Base-by-base conservation (phyloP, 805 yeast genomes). In the Sugiyamaella chiloensis region DNA sequence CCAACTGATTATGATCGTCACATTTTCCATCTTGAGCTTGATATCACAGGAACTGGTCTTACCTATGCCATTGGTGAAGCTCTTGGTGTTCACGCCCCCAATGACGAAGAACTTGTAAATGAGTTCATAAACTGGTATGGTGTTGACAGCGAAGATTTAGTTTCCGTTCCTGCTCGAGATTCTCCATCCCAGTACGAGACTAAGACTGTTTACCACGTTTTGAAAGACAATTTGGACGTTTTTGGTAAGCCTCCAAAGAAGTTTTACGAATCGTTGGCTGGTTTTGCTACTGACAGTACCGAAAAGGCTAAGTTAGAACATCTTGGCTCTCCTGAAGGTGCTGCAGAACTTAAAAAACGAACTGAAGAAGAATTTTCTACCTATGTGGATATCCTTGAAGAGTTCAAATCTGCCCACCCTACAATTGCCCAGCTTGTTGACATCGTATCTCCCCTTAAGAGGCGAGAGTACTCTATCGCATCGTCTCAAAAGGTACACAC, bases 401-500 rank as follows among this genome's bases (percentile, higher is more conserved):
- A 85, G 62, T 91, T 86, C 76, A 74, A 79, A 57, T 81, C 90
- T 49, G 96, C 91, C 20, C 81, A 83, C 66, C 97, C 97, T 21
- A 59, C 80, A 3, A 71, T 85, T 48, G 75, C 73, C 48, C 88
- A 86, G 20, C 75, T 91, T 58, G 79, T 84, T 29, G 76, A 76
- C 58, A 68, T 91, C 49, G 78, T 91, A 55, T 80, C 95, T 19
- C 90, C 96, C 14, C 76, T 90, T 64, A 91, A 91, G 75, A 85
- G 98, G 74, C 86, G 98, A 74, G 98, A 91, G 70, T 91, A 91
- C 67, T 91, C 97, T 11, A 91, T 91, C 68, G 97, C 98, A 2
- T 90, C 97, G 1, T 90, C 97, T 24, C 98, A 91, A 70, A 87
- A 79, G 66, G 73, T 87, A 61, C 97, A 91, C 69, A 88, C 91